Evolutionary conservation across 768 basidiomycete species (phyloP).

Genomic region (Xerocomellus amylosporus): DNA sequence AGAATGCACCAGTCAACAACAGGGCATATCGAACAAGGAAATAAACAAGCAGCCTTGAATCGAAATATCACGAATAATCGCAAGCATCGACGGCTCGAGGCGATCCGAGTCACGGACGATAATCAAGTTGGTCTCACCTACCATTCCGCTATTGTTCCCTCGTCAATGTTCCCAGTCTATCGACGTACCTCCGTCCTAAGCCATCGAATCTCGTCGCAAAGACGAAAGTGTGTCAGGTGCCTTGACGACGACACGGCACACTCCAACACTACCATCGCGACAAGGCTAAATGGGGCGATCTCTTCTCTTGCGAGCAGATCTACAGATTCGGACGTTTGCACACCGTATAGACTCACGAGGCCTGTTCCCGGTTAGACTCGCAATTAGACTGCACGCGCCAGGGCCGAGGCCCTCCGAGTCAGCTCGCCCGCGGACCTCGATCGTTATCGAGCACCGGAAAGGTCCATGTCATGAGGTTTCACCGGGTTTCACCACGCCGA

Average conservation of each 20-base stretch:
- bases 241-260: background rate
- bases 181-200: background rate
- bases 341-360: background rate
- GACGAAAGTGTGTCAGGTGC: background rate
- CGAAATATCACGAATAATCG: background rate
- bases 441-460: background rate
- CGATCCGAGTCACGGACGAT: background rate
- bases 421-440: background rate
- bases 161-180: background rate
- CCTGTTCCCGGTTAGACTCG: background rate
- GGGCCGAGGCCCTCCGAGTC: background rate
- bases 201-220: background rate
- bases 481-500: background rate
- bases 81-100: too few relatives aligned
- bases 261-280: background rate
- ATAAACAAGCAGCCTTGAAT: background rate
- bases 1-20: background rate
- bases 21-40: background rate
- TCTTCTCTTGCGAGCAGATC: background rate
- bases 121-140: background rate
- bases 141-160: too few relatives aligned
- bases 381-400: background rate
- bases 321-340: background rate
- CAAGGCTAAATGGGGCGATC: background rate
- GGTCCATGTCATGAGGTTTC: background rate